Conservation (phyloP, 1,284 basidiomycete genomes). For the Tylopilus orsonianus region DNA sequence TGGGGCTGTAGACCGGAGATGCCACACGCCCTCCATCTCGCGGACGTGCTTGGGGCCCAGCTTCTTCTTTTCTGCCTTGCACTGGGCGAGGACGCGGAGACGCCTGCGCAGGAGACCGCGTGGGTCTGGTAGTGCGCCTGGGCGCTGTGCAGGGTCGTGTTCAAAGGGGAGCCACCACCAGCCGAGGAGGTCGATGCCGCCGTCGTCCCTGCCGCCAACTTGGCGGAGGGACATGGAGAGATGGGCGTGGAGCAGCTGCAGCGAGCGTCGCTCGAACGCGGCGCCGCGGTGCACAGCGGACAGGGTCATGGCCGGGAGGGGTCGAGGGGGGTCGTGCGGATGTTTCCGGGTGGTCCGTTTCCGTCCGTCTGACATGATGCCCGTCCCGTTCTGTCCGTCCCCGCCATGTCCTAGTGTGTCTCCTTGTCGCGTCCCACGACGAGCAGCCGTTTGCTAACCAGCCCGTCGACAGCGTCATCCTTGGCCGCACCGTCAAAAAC, state of each 20-base stretch:
- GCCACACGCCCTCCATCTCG: conserved; percentile 84
- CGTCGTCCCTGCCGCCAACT: conserved; percentile 82
- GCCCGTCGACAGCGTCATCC: conserved; percentile 51
- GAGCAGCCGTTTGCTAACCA: conserved; percentile 13
- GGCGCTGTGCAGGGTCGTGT: neutral
- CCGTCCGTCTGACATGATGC: no score
- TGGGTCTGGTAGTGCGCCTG: conserved; percentile 12
- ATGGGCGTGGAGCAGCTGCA: conserved; percentile 56
- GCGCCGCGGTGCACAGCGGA: conserved; percentile 61
- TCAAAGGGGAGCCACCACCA: conserved; percentile 84
- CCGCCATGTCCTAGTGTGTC: conserved; percentile 46
- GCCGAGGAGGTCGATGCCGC: conserved; percentile 85
- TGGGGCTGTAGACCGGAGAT: conserved; percentile 21
- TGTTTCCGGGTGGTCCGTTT: conserved; percentile 15
- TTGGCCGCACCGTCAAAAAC: conserved; percentile 74
- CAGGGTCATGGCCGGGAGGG: conserved; percentile 21
- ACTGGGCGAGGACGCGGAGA: conserved; percentile 82
- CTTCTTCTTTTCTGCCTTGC: conserved; percentile 86
- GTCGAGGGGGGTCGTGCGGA: conserved; percentile 27
- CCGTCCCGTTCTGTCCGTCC: conserved; percentile 7
- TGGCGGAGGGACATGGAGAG: conserved; percentile 78
- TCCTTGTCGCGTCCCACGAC: neutral
- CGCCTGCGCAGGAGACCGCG: conserved; percentile 38
- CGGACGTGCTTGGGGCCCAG: conserved; percentile 77
- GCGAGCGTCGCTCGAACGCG: conserved; percentile 74